Conservation (phyloP, 2,329 filamentous ascomycete species). For the Westerdykella sp. region DNA sequence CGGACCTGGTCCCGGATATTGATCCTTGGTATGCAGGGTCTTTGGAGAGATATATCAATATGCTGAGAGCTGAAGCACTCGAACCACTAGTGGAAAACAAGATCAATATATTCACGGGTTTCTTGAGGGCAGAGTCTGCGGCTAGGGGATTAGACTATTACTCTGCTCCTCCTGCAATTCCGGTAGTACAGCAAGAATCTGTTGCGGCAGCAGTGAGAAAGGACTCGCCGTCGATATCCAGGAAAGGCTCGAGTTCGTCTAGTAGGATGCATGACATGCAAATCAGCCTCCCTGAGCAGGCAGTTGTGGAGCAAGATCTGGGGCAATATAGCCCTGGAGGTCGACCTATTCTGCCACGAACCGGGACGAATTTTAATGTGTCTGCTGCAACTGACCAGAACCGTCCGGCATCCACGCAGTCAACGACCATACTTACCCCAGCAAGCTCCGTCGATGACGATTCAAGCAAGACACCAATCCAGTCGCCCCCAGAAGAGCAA, state of each 20-base stretch:
- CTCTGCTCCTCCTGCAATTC: slow-evolving; percentile 7
- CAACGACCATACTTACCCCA: slow-evolving; percentile 29
- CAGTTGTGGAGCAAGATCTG: slow-evolving; percentile 13
- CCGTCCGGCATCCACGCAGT: slow-evolving; percentile 16
- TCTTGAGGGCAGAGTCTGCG: slow-evolving; percentile 34
- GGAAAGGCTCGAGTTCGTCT: slow-evolving; percentile 7
- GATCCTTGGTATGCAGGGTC: slow-evolving; percentile 54
- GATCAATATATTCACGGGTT: slow-evolving; percentile 48
- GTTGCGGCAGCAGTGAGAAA: not conserved
- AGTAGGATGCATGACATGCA: slow-evolving; percentile 12
- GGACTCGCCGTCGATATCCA: not conserved
- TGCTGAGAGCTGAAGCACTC: slow-evolving; percentile 48
- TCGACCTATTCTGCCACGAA: slow-evolving; percentile 39
- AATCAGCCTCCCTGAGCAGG: slow-evolving; percentile 8
- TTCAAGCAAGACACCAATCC: slow-evolving; percentile 25
- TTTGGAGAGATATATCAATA: slow-evolving; percentile 48
- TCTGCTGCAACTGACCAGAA: not conserved
- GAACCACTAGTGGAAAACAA: slow-evolving; percentile 46
- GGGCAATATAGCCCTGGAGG: slow-evolving; percentile 49
- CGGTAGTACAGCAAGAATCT: not conserved
- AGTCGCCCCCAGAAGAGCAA: slow-evolving; percentile 23
- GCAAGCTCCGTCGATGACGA: slow-evolving; percentile 32
- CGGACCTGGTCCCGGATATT: slow-evolving; percentile 46
- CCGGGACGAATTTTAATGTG: not conserved
- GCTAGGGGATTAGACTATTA: slow-evolving; percentile 42